Evolutionary conservation across 371 early-diverging fungal species (phyloP).

Genomic region (Saksenaea vasiformis): DNA sequence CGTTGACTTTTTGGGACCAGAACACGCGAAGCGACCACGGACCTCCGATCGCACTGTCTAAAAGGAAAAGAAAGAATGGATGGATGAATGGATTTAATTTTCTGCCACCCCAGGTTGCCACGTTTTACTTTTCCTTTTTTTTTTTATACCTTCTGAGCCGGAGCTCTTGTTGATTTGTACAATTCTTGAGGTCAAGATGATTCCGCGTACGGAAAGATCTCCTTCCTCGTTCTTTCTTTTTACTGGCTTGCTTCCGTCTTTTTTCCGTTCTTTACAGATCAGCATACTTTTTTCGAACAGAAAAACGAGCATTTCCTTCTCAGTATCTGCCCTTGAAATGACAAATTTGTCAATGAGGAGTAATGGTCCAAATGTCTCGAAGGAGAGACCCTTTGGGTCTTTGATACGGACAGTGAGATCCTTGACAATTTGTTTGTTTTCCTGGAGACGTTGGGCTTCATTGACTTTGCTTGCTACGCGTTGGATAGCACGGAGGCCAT

Average conservation of each 20-base stretch:
- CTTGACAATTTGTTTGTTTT: constrained; percentile 73
- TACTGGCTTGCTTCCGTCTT: background rate
- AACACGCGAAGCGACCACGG: constrained; percentile 32
- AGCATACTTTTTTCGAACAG: constrained; percentile 88
- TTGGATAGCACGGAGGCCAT: constrained; percentile 78
- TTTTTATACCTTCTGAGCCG: constrained; percentile 38
- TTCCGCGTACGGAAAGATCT: constrained; percentile 69
- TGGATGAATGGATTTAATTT: too few species aligned
- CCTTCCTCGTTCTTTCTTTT: background rate
- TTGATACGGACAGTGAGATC: constrained; percentile 76
- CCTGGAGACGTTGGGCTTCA: constrained; percentile 85
- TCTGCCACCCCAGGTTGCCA: too few species aligned
- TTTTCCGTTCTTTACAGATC: constrained; percentile 60
- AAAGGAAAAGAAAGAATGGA: too few species aligned
- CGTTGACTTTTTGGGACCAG: constrained; percentile 35
- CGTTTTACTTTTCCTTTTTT: background rate
- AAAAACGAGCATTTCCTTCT: constrained; percentile 77
- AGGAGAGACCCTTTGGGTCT: constrained; percentile 22
- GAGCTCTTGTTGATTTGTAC: constrained; percentile 73
- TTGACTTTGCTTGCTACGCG: constrained; percentile 90
- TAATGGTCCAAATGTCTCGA: constrained; percentile 74
- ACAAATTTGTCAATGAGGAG: constrained; percentile 81
- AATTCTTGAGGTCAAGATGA: constrained; percentile 77
- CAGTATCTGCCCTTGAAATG: constrained; percentile 79
- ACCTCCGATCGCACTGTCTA: constrained; percentile 15